Conservation (phyloP, 2,329 filamentous ascomycete genomes). For the Onygenales sp. region DNA sequence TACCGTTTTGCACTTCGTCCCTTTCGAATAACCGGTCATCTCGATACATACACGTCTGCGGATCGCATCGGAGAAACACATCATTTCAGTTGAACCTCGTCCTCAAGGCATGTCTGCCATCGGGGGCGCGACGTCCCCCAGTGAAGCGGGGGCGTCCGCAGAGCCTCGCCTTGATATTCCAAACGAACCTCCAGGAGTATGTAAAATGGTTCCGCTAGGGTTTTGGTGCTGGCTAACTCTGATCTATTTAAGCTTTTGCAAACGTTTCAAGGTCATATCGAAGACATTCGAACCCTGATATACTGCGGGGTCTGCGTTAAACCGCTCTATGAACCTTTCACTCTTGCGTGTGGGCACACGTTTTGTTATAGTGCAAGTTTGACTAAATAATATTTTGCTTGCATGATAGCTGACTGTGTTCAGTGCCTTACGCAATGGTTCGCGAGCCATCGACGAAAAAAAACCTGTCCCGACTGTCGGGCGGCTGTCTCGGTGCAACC, state of each 20-base stretch:
- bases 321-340: constrained; percentile 61
- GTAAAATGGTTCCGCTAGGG: constrained; percentile 1
- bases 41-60: background rate
- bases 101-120: background rate
- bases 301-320: constrained; percentile 62
- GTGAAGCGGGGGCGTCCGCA: background rate
- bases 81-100: too few relatives aligned
- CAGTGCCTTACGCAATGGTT: constrained; percentile 52
- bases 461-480: constrained; percentile 61
- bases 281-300: constrained; percentile 50
- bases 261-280: constrained; percentile 46
- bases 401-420: constrained; percentile 15
- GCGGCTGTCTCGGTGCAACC: constrained; percentile 49
- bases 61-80: background rate
- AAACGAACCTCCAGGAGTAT: constrained; percentile 2
- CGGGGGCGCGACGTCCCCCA: background rate
- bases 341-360: constrained; percentile 58
- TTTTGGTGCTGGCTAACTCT: background rate
- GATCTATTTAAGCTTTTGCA: constrained; percentile 24
- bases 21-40: background rate
- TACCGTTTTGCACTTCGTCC: too few relatives aligned
- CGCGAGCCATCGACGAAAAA: constrained; percentile 43
- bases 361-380: constrained; percentile 57
- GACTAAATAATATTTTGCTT: constrained; percentile 1
- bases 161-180: background rate